Evolutionary conservation across 257 asterid species (phyloP), one percentile per base, ranked within the genome.

Genomic region (Nicotiana otophora): DNA sequence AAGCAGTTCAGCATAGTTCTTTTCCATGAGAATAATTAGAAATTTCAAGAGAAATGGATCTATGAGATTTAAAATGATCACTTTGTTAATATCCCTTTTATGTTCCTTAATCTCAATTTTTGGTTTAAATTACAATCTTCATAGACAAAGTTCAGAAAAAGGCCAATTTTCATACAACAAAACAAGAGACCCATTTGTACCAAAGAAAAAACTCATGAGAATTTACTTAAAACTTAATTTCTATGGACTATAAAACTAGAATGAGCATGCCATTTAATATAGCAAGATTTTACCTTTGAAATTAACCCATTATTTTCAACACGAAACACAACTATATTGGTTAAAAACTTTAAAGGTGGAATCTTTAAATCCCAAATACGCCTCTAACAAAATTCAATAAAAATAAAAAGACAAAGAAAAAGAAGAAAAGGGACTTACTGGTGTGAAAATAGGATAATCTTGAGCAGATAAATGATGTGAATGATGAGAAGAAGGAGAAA

Each of bases 361-460:
- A 36, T 36, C 31, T 68, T 69, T 11, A n/a, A 69, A 69, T 39
- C 7, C 5, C 39, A n/a, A 39, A 39, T 51, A 4, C 15, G 55
- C 16, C 10, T 70, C 5, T 46, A 5, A 11, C 14, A 63, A 4
- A 26, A 63, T 1, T 0, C 57, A 10, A 2, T 63, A 42, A 64
- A 54, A 51, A 78, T 23, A 2, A 20, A 64, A 31, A 68, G 48
- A 58, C 0, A 34, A 34, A 12, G 15, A 10, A 3, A 69, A 64
- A 2, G 4, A 48, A 55, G 19, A 30, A 65, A 11, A 10, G 28
- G 9, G 23, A 88, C 92, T 92, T 83, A 96, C 99, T 7, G 98
- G 98, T 69, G 98, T 94, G 30, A 96, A 96, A 89, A 94, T 95
- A 19, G 98, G 98, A 85, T 94, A 96, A 82, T 96, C 99, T 54